phyloP scores from a whole-genome alignment of 1,139 yeast species.

The Kodamaea ohmeri region DNA sequence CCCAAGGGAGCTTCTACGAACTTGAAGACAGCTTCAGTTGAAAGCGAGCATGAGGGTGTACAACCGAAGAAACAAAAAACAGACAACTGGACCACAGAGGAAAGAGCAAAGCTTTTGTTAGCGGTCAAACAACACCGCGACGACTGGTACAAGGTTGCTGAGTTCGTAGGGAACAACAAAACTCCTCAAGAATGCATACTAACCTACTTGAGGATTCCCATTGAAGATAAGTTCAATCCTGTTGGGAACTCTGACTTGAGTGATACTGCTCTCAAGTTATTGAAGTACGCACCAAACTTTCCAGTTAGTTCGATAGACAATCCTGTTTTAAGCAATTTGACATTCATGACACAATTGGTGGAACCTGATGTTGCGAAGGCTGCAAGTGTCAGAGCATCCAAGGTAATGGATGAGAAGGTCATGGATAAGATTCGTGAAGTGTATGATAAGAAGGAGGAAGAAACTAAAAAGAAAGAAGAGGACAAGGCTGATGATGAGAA shows the following conservation, averaged over 20 bases:
- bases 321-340: slow-evolving; percentile 87
- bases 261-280: slow-evolving; percentile 38
- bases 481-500: slow-evolving; percentile 11
- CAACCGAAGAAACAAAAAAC: slow-evolving; percentile 38
- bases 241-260: slow-evolving; percentile 33
- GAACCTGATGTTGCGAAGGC: slow-evolving; percentile 86
- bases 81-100: slow-evolving; percentile 66
- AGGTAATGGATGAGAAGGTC: slow-evolving; percentile 52
- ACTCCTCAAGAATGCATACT: slow-evolving; percentile 81
- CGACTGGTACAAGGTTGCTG: slow-evolving; percentile 77
- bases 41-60: slow-evolving; percentile 14
- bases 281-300: slow-evolving; percentile 76
- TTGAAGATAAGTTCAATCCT: slow-evolving; percentile 63
- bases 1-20: slow-evolving; percentile 5
- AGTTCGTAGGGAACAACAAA: slow-evolving; percentile 56
- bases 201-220: slow-evolving; percentile 76
- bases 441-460: slow-evolving; percentile 15
- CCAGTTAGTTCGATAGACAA: slow-evolving; percentile 86
- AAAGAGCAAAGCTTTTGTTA: slow-evolving; percentile 54
- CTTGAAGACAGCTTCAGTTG: slow-evolving; percentile 12
- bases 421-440: slow-evolving; percentile 34
- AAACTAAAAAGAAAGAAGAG: slow-evolving; percentile 7
- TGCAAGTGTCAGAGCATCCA: slow-evolving; percentile 67
- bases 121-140: slow-evolving; percentile 59
- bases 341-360: slow-evolving; percentile 81